These are phyloP conservation scores for Aspergillus nomiae DNA, from an alignment of 2,329 filamentous ascomycete species.

Conservation along the genomic window DNA sequence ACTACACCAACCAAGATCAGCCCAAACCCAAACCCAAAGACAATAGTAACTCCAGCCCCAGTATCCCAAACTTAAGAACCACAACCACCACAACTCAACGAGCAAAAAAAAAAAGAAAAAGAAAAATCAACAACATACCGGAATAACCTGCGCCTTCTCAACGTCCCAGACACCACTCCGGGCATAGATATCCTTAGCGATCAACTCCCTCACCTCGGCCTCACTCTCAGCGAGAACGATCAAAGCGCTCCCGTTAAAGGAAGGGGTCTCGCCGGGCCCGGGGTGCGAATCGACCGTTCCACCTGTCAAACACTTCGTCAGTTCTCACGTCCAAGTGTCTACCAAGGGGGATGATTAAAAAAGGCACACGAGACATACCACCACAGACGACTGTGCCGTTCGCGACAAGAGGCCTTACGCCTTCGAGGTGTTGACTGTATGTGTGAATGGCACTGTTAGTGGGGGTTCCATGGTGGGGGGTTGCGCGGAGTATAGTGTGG, in stretches of 20 bases:
- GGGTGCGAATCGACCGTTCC: slow-evolving; percentile 69
- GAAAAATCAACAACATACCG: slow-evolving; percentile 32
- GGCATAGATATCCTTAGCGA: slow-evolving; percentile 74
- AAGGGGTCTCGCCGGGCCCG: slow-evolving; percentile 60
- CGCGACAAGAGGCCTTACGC: slow-evolving; percentile 55
- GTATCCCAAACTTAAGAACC: no score
- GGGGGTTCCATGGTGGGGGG: neutral
- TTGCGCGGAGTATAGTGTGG: neutral
- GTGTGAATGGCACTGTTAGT: no score
- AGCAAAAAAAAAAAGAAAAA: neutral
- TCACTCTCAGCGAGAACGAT: slow-evolving; percentile 66
- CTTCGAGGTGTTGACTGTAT: slow-evolving; percentile 57
- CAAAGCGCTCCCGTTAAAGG: slow-evolving; percentile 74
- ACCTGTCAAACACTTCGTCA: slow-evolving; percentile 47
- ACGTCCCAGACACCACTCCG: slow-evolving; percentile 78
- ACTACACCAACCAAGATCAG: slow-evolving; percentile 22
- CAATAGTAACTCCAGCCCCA: no score
- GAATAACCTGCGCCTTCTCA: slow-evolving; percentile 57
- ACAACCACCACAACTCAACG: no score
- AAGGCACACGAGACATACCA: slow-evolving; percentile 48
- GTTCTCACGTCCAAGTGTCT: neutral
- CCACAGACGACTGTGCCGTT: slow-evolving; percentile 65
- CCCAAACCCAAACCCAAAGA: slow-evolving; percentile 6
- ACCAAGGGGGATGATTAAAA: neutral
- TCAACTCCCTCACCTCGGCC: slow-evolving; percentile 67